Base-by-base conservation (phyloP, 331 rosid genomes). In the Malus hybrid region DNA sequence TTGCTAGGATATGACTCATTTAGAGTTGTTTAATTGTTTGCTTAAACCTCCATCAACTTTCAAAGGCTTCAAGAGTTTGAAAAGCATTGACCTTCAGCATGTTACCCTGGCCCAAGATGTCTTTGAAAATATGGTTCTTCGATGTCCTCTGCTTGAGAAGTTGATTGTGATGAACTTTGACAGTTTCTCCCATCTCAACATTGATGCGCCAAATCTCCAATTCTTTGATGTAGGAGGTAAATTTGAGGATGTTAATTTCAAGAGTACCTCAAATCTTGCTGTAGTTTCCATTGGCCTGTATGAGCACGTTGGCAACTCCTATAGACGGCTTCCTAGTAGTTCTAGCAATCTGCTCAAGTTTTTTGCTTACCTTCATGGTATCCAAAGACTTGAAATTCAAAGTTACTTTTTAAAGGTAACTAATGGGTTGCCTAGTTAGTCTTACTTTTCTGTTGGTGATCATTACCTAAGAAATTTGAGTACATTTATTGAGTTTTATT, bases 41-140 rank as follows among this genome's bases (percentile, higher is more conserved):
- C 83, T 89, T 53, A 87, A 76, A 69, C 94, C 93, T 58, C 88
- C 97, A 0, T 71, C 79, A 8, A 71, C 80, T 9, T 86, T 89
- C 77, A 44, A 67, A 71, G 89, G 92, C 73, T 89, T 91, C 61
- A 81, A 48, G 78, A 81, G 72, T 78, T 84, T 89, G 84, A 87
- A 84, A 74, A 87, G 85, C 80, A 90, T 91, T 80, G 88, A 87
- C 77, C 84, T 91, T 80, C 89, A 84, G 74, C 78, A 78, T 79
- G 86, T 91, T 77, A 86, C 88, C 75, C 34, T 91, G 85, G 74
- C 85, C 55, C 97, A 83, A 80, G 83, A 63, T 81, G 89, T 42
- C 77, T 86, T 89, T 30, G 88, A 87, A 66, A 81, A 74, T 24
- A 76, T 91, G 78, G 75, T 91, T 79, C 71, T 85, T 32, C 73